Percentiles rank a stretch among this genome's conserved stretches.
These are phyloP conservation scores for Fusarium dimerum DNA, from an alignment of 2,329 filamentous ascomycete species.

Conservation along the genomic window DNA sequence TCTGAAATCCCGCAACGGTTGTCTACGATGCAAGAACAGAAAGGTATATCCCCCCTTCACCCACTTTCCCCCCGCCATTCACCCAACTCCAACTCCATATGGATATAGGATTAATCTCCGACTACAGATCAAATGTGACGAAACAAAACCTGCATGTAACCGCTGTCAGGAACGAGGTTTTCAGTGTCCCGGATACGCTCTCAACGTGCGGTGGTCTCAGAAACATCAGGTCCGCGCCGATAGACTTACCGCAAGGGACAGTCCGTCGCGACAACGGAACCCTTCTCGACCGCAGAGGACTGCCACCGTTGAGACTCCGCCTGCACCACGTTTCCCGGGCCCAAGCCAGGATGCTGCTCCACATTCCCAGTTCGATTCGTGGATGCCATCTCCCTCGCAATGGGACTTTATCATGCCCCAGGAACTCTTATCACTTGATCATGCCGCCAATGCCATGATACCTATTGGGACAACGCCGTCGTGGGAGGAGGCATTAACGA, in stretches of 20 bases:
- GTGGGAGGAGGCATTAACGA: neutral
- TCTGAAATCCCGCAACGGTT: neutral
- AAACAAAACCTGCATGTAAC: constrained; percentile 18
- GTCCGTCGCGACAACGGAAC: neutral
- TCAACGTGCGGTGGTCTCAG: constrained; percentile 26
- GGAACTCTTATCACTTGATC: constrained; percentile 1
- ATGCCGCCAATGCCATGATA: neutral
- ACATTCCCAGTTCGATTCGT: neutral
- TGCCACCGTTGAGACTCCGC: neutral
- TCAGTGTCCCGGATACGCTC: constrained; percentile 23
- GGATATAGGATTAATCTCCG: no score
- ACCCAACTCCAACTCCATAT: neutral
- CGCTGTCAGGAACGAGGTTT: constrained; percentile 21
- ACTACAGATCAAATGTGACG: constrained; percentile 17
- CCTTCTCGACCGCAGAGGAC: neutral
- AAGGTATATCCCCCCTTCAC: neutral
- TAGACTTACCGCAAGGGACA: neutral
- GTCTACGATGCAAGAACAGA: neutral
- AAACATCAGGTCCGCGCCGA: constrained; percentile 15
- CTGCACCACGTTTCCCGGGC: neutral
- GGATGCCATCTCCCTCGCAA: neutral
- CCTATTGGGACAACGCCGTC: neutral
- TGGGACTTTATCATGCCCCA: constrained; percentile 7
- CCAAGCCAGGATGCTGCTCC: neutral
- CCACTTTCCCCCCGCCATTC: neutral